These are phyloP conservation scores for Pichia occidentalis DNA, from an alignment of 805 yeast genomes.

Conservation along the genomic window DNA sequence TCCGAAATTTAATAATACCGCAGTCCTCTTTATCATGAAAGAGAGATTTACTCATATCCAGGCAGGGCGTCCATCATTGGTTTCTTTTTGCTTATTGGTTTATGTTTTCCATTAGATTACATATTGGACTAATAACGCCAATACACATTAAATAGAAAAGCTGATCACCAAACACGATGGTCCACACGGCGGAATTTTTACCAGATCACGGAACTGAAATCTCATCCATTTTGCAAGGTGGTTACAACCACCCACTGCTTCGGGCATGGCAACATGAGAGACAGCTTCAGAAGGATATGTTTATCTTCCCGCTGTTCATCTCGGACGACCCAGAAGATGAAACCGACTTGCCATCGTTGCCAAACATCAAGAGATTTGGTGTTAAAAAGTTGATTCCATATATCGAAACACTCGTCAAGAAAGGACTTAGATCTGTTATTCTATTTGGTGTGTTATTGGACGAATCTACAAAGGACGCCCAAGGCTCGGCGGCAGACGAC, in stretches of 20 bases:
- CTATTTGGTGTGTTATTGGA: slow-evolving; percentile 86
- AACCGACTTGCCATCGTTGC: slow-evolving; percentile 64
- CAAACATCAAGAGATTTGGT: slow-evolving; percentile 85
- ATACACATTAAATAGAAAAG: too few species aligned
- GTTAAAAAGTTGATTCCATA: slow-evolving; percentile 69
- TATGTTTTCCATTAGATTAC: neutral
- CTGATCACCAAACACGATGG: too few species aligned
- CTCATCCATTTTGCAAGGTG: slow-evolving; percentile 82
- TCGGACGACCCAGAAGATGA: slow-evolving; percentile 80
- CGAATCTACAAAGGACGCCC: slow-evolving; percentile 67
- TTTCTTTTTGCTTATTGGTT: neutral
- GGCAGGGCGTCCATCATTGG: neutral
- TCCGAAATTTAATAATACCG: too few species aligned
- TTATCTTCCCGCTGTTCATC: slow-evolving; percentile 87
- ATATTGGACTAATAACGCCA: too few species aligned
- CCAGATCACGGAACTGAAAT: slow-evolving; percentile 52
- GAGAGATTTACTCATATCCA: too few species aligned
- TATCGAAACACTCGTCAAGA: slow-evolving; percentile 59
- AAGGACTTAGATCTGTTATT: slow-evolving; percentile 82
- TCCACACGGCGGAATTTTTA: slow-evolving; percentile 66
- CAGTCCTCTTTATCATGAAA: too few species aligned
- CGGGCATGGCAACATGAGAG: slow-evolving; percentile 90
- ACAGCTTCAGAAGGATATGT: slow-evolving; percentile 78
- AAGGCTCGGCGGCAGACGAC: slow-evolving; percentile 90
- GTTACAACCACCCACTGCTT: slow-evolving; percentile 83